Evolutionary conservation across 2,329 filamentous ascomycete genomes (phyloP), one percentile per base, ranked within the genome.

Genomic region (Biscogniauxia mediterranea): DNA sequence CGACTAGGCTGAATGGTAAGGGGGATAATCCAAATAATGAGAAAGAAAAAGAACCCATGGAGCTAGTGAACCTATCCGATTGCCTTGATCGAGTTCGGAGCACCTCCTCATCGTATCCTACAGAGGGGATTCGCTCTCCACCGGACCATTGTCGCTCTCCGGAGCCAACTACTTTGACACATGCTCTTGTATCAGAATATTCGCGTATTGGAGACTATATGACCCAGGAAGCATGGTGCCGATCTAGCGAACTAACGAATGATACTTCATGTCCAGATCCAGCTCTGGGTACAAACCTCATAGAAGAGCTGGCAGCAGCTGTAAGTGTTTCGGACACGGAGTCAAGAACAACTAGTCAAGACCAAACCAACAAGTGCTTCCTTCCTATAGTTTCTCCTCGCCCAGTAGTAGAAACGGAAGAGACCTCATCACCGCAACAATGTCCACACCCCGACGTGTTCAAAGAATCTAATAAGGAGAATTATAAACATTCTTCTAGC

Each of bases 101-200:
- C 3, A 32, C 52, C 17, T 66, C 65, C 8, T 67, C 65, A 32
- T 67, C 61, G 11, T 67, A 67, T 32, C 65, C 64, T 49, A 60
- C 64, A 15, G 62, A 66, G 50, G 65, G 65, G 5, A 63, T 66
- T n/a, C 64, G 62, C 26, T 64, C 65, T 38, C 62, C 64, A n/a
- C 6, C 25, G 8, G 19, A 52, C 6, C 17, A 19, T 13, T 20
- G 15, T 42, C 32, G 11, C 46, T 66, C 65, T 5, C 64, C 64
- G 7, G 59, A 63, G 38, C 55, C 32, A 9, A 21, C 49, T 17
- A 7, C 28, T 8, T 23, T 11, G 25, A 54, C 46, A 9, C 38
- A 50, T 21, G 52, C 46, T 1, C 28, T 60, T 52, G 25, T 62
- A 8, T 20, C 60, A 11, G 62, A 64, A 26, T 66, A 66, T 57